phyloP scores from a whole-genome alignment of 2,329 filamentous ascomycete genomes.

The Xylariaceae sp. region DNA sequence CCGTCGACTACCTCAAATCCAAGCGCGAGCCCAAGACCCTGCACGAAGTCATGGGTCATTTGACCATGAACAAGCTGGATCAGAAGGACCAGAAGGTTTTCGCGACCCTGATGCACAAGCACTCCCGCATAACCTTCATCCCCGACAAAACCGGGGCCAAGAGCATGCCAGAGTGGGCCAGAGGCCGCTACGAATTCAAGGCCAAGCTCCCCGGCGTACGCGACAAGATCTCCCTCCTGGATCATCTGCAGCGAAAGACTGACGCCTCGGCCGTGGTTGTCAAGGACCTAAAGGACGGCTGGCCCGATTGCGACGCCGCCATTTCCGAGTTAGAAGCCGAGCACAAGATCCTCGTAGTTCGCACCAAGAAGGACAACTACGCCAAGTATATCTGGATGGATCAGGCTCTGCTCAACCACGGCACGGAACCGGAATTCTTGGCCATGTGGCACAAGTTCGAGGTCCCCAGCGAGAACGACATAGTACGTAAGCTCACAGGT shows the following conservation, averaged over 20 bases:
- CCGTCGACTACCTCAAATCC: constrained; percentile 75
- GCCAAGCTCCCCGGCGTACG: constrained; percentile 78
- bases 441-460: constrained; percentile 77
- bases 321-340: constrained; percentile 74
- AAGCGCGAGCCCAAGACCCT: constrained; percentile 67
- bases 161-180: constrained; percentile 59
- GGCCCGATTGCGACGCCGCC: constrained; percentile 76
- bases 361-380: constrained; percentile 88
- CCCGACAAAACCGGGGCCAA: constrained; percentile 48
- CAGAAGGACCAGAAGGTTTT: constrained; percentile 62
- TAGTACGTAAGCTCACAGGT: constrained; percentile 67
- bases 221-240: constrained; percentile 71
- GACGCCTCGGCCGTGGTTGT: constrained; percentile 79
- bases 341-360: constrained; percentile 77
- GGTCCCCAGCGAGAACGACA: constrained; percentile 70
- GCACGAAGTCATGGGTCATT: constrained; percentile 72
- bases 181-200: constrained; percentile 75
- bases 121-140: constrained; percentile 55
- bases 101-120: constrained; percentile 62
- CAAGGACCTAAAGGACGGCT: constrained; percentile 92
- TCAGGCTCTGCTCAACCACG: constrained; percentile 70
- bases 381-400: constrained; percentile 86
- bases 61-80: constrained; percentile 64
- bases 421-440: constrained; percentile 78
- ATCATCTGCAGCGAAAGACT: constrained; percentile 74